Base-by-base conservation (phyloP, 441 rosid genomes). In the Macaranga tanarius region DNA sequence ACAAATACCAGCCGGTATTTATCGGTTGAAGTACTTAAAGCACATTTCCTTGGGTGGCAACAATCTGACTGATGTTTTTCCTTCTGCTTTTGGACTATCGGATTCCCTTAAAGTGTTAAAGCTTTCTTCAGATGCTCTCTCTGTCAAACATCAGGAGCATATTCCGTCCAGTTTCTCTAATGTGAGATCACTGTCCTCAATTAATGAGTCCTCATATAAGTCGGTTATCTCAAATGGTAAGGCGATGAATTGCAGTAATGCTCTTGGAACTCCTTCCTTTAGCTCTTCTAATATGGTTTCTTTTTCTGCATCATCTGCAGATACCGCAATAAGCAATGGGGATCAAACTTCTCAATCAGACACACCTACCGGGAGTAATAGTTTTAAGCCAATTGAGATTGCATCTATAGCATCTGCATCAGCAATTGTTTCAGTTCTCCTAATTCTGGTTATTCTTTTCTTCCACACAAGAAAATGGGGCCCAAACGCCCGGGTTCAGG, bases 321-420 rank as follows among this genome's bases (percentile, higher is more conserved):
- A 71, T 58, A 38, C 57, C 2, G 47, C 70, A 56, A 34, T 67
- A 77, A 16, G 70, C 34, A 3, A 75, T 50, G 40, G 55, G 65
- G 69, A 60, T 74, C n/a, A 59, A 70, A 64, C 77, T 51, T 60
- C 89, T 28, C 73, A 84, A 15, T 3, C 72, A 15, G 63, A 4
- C 47, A 12, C n/a, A 58, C 70, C n/a, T 59, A 44, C 54, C 68
- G 79, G 63, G 72, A 65, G 47, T 26, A 16, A 15, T 34, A 79
- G 70, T 62, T 82, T 92, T 57, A 89, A 76, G 55, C 81, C 95
- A 15, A 86, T 92, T 22, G 97, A 95, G 82, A 84, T 95, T 63
- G 96, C 97, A 70, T 91, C 95, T 15, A 84, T 95, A 58, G 83
- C 88, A 34, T 91, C 96, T 13, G 98, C 97, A 51, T 84, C 97